phyloP scores from a whole-genome alignment of 176 grass and related monocot genomes.

The Aegilops sharonensis region DNA sequence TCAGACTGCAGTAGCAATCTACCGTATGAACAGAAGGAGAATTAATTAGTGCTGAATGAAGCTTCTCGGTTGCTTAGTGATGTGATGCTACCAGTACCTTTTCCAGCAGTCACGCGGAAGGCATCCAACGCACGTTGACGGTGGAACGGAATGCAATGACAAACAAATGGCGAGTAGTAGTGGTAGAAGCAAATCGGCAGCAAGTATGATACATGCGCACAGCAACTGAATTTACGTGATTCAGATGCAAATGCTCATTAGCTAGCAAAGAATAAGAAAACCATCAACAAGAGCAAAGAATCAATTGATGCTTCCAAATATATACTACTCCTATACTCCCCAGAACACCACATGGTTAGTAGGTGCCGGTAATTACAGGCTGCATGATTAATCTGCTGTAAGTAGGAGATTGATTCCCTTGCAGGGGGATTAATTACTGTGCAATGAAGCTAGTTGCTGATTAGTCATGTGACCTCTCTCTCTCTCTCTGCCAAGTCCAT shows the following conservation, averaged over 20 bases:
- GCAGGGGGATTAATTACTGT: neutral
- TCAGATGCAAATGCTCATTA: no score
- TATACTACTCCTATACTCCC: neutral
- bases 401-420: neutral
- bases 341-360: neutral
- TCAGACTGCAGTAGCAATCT: neutral
- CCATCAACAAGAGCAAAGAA: neutral
- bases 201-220: no score
- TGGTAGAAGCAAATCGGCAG: no score
- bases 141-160: no score
- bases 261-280: no score
- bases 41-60: neutral
- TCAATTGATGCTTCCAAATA: neutral
- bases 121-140: no score
- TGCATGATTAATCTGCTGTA: neutral
- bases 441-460: neutral
- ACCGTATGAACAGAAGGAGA: neutral
- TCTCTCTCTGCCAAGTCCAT: neutral
- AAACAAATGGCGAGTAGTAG: no score
- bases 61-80: neutral
- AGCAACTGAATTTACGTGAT: no score
- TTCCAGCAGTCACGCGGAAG: no score
- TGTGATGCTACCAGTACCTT: neutral
- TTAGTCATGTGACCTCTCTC: neutral
- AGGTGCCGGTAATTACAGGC: neutral